Percentiles rank a stretch among this genome's conserved stretches.
phyloP scores from a whole-genome alignment of 495 filamentous ascomycete genomes.

The Podospora appendiculata region DNA sequence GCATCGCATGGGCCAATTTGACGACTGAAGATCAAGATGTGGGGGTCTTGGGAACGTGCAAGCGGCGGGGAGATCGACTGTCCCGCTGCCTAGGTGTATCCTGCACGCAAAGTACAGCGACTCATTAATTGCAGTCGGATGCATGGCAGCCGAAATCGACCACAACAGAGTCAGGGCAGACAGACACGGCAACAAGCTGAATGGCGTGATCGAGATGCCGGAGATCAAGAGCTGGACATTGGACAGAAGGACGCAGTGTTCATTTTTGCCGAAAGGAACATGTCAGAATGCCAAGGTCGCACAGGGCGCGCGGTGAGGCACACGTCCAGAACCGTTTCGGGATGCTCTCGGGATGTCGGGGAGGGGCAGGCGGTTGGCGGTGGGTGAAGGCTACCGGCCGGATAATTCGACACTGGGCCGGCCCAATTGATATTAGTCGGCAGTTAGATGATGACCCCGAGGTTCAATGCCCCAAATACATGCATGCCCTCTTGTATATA shows the following conservation, averaged over 20 bases:
- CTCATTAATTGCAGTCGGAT: no score
- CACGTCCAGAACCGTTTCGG: background rate
- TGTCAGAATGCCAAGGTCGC: background rate
- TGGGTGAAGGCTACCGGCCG: background rate
- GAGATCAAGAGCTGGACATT: background rate
- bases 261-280: background rate
- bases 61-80: no score
- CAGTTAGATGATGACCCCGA: constrained; percentile 3
- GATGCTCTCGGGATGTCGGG: background rate
- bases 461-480: background rate
- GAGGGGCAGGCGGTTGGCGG: background rate
- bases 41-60: no score
- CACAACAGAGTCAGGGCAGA: no score
- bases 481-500: background rate
- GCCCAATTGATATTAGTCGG: background rate
- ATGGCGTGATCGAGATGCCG: background rate
- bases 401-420: constrained; percentile 3
- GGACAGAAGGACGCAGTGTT: background rate
- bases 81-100: no score
- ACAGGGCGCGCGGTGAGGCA: background rate
- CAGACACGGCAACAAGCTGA: background rate
- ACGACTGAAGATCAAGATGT: no score
- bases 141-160: no score
- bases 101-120: no score
- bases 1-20: no score